phyloP scores from a whole-genome alignment of 2,329 filamentous ascomycete species.

The Rhytidhysteron rufulum region DNA sequence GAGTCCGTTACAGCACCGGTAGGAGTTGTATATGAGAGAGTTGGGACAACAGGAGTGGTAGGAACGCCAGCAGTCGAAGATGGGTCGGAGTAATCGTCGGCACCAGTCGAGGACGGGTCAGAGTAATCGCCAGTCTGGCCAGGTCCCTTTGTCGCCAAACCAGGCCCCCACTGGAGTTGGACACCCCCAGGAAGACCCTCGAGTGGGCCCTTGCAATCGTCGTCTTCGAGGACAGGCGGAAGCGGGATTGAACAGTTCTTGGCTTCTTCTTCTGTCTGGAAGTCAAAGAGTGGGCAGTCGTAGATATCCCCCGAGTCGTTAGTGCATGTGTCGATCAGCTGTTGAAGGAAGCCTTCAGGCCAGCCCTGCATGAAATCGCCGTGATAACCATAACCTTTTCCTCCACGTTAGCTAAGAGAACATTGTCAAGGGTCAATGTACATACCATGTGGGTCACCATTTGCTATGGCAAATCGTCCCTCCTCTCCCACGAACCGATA shows the following conservation, averaged over 20 bases:
- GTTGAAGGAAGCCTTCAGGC: slow-evolving; percentile 62
- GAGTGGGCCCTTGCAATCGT: slow-evolving; percentile 57
- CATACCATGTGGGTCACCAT: slow-evolving; percentile 71
- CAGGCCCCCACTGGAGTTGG: slow-evolving; percentile 45
- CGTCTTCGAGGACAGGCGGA: slow-evolving; percentile 52
- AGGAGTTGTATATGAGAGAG: slow-evolving; percentile 30
- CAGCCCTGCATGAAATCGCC: slow-evolving; percentile 70
- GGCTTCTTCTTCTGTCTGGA: slow-evolving; percentile 57
- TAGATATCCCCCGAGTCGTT: slow-evolving; percentile 63
- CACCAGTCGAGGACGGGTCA: slow-evolving; percentile 10
- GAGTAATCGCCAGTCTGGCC: slow-evolving; percentile 20
- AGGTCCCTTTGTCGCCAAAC: slow-evolving; percentile 30
- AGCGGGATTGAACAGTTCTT: slow-evolving; percentile 60
- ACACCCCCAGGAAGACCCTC: slow-evolving; percentile 63
- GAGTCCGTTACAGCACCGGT: slow-evolving; percentile 25
- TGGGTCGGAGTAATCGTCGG: too few species aligned
- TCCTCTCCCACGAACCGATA: slow-evolving; percentile 48
- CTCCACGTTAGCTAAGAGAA: slow-evolving; percentile 11
- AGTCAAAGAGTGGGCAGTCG: slow-evolving; percentile 72
- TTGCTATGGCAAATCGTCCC: slow-evolving; percentile 63
- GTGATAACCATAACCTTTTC: slow-evolving; percentile 64
- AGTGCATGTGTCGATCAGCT: slow-evolving; percentile 70
- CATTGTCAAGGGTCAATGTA: slow-evolving; percentile 31
- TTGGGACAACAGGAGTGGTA: slow-evolving; percentile 23
- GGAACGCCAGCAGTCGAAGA: slow-evolving; percentile 15